Conservation (phyloP, 352 stramenopile species). For the Globisporangium ultimum region DNA sequence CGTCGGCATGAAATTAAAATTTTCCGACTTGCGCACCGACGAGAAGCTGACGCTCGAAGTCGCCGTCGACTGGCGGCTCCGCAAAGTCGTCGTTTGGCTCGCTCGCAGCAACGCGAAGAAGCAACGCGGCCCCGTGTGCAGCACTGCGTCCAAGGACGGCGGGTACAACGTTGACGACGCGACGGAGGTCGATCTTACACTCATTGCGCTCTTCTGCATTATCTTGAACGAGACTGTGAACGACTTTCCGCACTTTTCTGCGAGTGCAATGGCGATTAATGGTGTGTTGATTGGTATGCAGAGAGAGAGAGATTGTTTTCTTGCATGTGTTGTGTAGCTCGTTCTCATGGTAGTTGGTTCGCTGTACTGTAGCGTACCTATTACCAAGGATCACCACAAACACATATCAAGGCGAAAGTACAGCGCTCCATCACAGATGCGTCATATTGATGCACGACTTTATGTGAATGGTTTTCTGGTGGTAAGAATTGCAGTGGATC, state of each 20-base stretch:
- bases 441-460: no score
- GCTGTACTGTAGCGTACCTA: no score
- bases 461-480: no score
- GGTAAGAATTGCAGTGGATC: no score
- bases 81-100: neutral
- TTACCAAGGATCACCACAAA: no score
- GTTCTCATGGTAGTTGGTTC: no score
- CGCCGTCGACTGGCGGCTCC: neutral
- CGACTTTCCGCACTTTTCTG: neutral
- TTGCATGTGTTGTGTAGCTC: no score
- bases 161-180: neutral
- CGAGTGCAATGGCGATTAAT: no score
- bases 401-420: no score
- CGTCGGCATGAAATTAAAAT: constrained; percentile 1
- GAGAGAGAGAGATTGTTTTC: no score
- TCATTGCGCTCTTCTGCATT: neutral
- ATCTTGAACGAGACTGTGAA: neutral
- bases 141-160: neutral
- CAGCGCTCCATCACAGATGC: no score
- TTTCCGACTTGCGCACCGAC: neutral
- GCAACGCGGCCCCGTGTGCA: neutral
- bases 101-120: neutral
- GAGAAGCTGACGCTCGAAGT: neutral
- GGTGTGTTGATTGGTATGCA: no score
- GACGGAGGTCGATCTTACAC: neutral